Percentiles rank a stretch among this genome's conserved stretches.
Conservation (phyloP, 225 moss, liverwort and hornwort species). For the Bryoerythrophyllum caledonicum region DNA sequence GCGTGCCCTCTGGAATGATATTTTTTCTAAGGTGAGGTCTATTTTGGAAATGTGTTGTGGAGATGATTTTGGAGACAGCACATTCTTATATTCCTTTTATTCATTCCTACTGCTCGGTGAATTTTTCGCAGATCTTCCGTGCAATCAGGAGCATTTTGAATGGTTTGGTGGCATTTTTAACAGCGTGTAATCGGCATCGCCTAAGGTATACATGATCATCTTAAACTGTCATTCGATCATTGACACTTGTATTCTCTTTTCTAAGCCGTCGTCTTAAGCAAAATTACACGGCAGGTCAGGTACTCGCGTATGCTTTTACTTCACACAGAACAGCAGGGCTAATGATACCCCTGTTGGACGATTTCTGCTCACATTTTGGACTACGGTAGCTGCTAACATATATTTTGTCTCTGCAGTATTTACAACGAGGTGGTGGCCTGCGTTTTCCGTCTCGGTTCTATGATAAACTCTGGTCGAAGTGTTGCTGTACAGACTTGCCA, state of each 20-base stretch:
- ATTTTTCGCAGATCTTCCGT: conserved; percentile 61
- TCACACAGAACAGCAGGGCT: not conserved
- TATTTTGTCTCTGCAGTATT: conserved; percentile 50
- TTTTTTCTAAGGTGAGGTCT: conserved; percentile 73
- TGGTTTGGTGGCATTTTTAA: conserved; percentile 71
- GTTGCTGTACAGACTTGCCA: conserved; percentile 54
- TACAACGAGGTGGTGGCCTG: conserved; percentile 76
- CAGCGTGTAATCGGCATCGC: conserved; percentile 80
- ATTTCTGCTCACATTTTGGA: not conserved
- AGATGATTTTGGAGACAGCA: conserved; percentile 2
- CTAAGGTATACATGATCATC: conserved; percentile 47
- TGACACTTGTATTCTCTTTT: not conserved
- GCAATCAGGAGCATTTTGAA: conserved; percentile 78
- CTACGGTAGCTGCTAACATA: not conserved
- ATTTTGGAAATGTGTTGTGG: not conserved
- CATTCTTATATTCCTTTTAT: not conserved
- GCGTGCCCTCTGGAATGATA: conserved; percentile 85
- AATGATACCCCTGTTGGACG: not conserved
- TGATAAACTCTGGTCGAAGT: conserved; percentile 60
- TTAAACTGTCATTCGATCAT: not conserved
- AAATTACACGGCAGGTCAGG: not conserved
- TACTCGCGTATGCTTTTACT: not conserved
- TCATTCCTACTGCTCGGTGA: conserved; percentile 30
- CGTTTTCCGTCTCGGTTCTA: conserved; percentile 50
- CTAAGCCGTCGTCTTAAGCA: not conserved